Evolutionary conservation across 108 stramenopile species (phyloP).

Genomic region (Schizochytrium sp.): DNA sequence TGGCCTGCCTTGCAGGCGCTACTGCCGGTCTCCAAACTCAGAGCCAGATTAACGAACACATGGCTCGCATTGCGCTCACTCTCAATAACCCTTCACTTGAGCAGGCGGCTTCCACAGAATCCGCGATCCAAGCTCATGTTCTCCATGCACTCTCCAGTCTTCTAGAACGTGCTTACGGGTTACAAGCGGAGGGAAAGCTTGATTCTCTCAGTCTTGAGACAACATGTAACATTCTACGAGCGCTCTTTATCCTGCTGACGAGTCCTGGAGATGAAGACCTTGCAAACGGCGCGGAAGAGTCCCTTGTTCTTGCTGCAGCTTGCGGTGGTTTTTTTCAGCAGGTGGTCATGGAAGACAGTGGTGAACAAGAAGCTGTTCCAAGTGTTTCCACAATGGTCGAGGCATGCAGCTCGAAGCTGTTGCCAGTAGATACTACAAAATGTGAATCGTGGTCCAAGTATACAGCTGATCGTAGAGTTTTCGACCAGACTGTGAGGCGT

Average conservation of each 20-base stretch:
- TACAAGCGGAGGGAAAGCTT: not conserved
- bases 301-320: slow-evolving; percentile 10
- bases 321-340: not conserved
- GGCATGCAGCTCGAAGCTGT: not conserved
- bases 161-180: slow-evolving; percentile 8
- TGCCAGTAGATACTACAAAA: slow-evolving; percentile 51
- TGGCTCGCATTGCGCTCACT: not conserved
- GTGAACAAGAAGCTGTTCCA: not conserved
- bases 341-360: not conserved
- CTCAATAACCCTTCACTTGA: not conserved
- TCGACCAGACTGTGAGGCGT: slow-evolving; percentile 36
- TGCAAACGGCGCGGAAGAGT: slow-evolving; percentile 35
- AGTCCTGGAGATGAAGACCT: slow-evolving; percentile 33
- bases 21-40: slow-evolving; percentile 8
- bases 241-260: slow-evolving; percentile 25
- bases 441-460: slow-evolving; percentile 22
- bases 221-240: not conserved
- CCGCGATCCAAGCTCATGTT: slow-evolving; percentile 16
- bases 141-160: not conserved
- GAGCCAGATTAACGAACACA: not conserved
- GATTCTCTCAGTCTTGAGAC: not conserved
- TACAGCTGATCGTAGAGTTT: not conserved
- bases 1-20: slow-evolving; percentile 9
- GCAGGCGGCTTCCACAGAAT: not conserved
- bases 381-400: not conserved